Conservation (phyloP, 208 protist genomes). For the Leishmania turanica region DNA sequence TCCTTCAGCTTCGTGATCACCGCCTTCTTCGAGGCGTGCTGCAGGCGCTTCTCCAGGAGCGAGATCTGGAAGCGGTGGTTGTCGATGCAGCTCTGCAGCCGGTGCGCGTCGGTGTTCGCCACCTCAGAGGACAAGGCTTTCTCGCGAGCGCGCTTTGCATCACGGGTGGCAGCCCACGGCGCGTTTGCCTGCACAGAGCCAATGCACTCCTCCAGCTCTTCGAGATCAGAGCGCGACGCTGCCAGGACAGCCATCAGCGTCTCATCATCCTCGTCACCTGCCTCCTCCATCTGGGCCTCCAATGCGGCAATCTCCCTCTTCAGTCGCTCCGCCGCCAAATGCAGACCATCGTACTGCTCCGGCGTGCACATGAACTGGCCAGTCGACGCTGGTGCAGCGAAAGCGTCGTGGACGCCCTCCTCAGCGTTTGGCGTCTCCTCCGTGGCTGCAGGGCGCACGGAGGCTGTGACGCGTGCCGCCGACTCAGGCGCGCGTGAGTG, state of each 20-base stretch:
- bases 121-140: conserved; percentile 28
- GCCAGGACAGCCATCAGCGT: conserved; percentile 94
- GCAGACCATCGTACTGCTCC: conserved; percentile 91
- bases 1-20: conserved; percentile 84
- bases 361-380: conserved; percentile 79
- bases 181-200: conserved; percentile 67
- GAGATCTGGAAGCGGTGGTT: conserved; percentile 76
- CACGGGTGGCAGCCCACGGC: conserved; percentile 66
- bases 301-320: conserved; percentile 80
- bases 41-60: conserved; percentile 85
- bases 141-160: conserved; percentile 59
- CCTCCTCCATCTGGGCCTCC: conserved; percentile 87
- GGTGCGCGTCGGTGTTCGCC: conserved; percentile 33
- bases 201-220: conserved; percentile 91
- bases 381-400: conserved; percentile 10
- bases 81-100: conserved; percentile 71
- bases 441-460: neutral
- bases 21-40: conserved; percentile 64
- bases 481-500: neutral
- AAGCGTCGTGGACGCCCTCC: conserved; percentile 4
- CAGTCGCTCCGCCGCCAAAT: conserved; percentile 78
- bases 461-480: neutral
- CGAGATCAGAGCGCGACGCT: conserved; percentile 78
- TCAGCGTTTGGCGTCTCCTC: neutral
- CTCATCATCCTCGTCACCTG: conserved; percentile 87